phyloP scores from a whole-genome alignment of 2,329 filamentous ascomycete species.

The Neodidymelliopsis sp. region DNA sequence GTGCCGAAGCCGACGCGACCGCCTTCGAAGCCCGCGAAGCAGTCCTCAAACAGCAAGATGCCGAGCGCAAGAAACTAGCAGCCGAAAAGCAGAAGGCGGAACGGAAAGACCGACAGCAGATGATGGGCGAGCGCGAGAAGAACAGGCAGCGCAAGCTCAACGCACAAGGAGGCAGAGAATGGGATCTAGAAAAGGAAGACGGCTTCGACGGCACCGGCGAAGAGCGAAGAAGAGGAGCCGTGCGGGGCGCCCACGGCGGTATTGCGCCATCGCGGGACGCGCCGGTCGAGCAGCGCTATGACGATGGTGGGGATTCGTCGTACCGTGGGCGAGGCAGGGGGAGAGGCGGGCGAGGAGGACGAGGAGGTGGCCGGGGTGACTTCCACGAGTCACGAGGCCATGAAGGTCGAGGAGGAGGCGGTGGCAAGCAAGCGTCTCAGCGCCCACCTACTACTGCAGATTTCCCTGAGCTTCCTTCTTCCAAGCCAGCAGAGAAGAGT shows the following conservation, averaged over 20 bases:
- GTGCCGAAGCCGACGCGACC: constrained; percentile 72
- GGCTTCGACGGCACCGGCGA: constrained; percentile 56
- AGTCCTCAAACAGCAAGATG: constrained; percentile 60
- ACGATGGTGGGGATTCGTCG: constrained; percentile 14
- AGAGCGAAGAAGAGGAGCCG: constrained; percentile 53
- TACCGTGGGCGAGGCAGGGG: constrained; percentile 43
- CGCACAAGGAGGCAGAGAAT: constrained; percentile 65
- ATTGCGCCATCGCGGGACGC: constrained; percentile 49
- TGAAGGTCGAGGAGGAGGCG: constrained; percentile 9
- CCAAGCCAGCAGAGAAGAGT: constrained; percentile 12
- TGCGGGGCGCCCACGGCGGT: constrained; percentile 61
- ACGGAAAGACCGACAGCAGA: constrained; percentile 61
- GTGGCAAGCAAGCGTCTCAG: constrained; percentile 25
- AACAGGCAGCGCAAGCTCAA: constrained; percentile 67
- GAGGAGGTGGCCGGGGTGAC: constrained; percentile 28
- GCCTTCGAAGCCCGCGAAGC: constrained; percentile 70
- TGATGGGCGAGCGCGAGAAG: constrained; percentile 69
- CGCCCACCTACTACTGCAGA: constrained; percentile 51
- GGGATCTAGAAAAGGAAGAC: constrained; percentile 69
- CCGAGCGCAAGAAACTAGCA: constrained; percentile 48
- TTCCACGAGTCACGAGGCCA: neutral
- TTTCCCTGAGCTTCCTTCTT: constrained; percentile 55
- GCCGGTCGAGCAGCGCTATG: constrained; percentile 17
- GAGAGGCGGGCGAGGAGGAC: constrained; percentile 41
- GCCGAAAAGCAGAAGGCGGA: constrained; percentile 55